A percentile compares a stretch with the other conserved stretches of the same genome.
Evolutionary conservation across 805 yeast genomes (phyloP).

Genomic region (Nakazawaea molendinolei): DNA sequence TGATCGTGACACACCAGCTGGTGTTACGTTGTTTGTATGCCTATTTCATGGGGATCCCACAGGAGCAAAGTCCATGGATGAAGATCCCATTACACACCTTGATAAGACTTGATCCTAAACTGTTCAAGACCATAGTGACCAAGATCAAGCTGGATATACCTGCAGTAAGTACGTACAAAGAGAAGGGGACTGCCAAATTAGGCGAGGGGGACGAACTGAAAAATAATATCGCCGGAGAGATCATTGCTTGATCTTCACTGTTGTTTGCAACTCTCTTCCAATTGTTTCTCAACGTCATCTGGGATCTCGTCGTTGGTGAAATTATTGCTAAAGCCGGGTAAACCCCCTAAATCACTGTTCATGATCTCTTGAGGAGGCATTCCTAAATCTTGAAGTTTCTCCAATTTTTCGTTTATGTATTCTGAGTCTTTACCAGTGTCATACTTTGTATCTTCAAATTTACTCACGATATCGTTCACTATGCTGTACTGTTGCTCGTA

Average conservation of each 20-base stretch:
- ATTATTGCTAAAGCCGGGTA: slow-evolving; percentile 34
- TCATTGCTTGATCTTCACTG: slow-evolving; percentile 26
- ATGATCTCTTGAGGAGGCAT: slow-evolving; percentile 75
- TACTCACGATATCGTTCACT: slow-evolving; percentile 51
- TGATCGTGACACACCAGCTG: slow-evolving; percentile 96
- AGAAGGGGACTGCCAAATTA: slow-evolving; percentile 75
- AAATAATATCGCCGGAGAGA: slow-evolving; percentile 40
- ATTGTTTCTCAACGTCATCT: slow-evolving; percentile 40
- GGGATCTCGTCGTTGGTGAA: slow-evolving; percentile 44
- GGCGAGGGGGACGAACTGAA: slow-evolving; percentile 40
- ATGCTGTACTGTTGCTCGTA: slow-evolving; percentile 58
- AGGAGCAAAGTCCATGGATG: slow-evolving; percentile 98
- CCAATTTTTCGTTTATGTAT: slow-evolving; percentile 51
- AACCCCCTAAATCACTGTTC: slow-evolving; percentile 32
- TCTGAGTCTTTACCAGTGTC: slow-evolving; percentile 43
- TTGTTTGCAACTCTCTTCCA: slow-evolving; percentile 55
- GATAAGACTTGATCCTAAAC: slow-evolving; percentile 91
- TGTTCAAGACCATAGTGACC: slow-evolving; percentile 82
- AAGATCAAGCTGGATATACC: slow-evolving; percentile 94
- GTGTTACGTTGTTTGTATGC: slow-evolving; percentile 95
- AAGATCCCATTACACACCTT: slow-evolving; percentile 94
- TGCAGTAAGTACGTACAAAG: slow-evolving; percentile 95
- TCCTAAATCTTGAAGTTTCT: slow-evolving; percentile 66
- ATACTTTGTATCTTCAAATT: slow-evolving; percentile 63
- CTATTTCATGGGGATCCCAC: slow-evolving; percentile 97